A percentile compares a stretch with the other conserved stretches of the same genome.
Conservation (phyloP, 108 stramenopile species). For the Cyclotella sp. region DNA sequence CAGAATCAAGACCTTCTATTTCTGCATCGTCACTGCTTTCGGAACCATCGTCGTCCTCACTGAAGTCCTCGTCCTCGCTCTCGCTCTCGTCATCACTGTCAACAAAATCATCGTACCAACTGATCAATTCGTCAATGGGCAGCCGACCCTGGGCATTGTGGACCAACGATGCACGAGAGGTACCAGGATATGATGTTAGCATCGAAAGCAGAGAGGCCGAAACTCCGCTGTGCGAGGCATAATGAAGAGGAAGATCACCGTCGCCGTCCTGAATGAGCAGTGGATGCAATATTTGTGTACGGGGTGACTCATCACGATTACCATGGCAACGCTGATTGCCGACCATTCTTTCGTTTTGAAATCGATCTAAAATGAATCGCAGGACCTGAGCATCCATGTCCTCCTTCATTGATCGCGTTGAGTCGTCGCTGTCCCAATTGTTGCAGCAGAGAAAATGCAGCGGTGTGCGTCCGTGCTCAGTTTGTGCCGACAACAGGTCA, state of each 20-base stretch:
- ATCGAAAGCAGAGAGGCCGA: not conserved
- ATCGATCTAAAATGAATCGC: slow-evolving; percentile 17
- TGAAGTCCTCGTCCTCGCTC: slow-evolving; percentile 15
- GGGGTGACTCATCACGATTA: not conserved
- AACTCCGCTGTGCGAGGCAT: slow-evolving; percentile 26
- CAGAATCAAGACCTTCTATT: slow-evolving; percentile 1
- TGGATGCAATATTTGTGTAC: slow-evolving; percentile 16
- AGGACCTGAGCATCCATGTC: slow-evolving; percentile 12
- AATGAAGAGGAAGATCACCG: slow-evolving; percentile 46
- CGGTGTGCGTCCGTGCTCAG: slow-evolving; percentile 36
- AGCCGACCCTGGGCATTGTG: slow-evolving; percentile 23
- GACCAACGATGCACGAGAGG: slow-evolving; percentile 11
- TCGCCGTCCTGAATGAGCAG: slow-evolving; percentile 35
- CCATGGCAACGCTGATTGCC: not conserved
- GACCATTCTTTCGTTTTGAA: not conserved
- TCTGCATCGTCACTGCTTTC: not conserved
- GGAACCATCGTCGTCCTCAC: not conserved
- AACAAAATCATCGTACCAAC: slow-evolving; percentile 24
- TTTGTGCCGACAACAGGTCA: slow-evolving; percentile 27
- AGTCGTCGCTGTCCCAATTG: not conserved
- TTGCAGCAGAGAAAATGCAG: slow-evolving; percentile 19
- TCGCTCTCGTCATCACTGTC: slow-evolving; percentile 15
- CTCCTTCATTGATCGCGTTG: slow-evolving; percentile 3
- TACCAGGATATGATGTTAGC: slow-evolving; percentile 20
- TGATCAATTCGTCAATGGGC: slow-evolving; percentile 34